Base-by-base conservation (phyloP, 768 basidiomycete species). In the Termitomyces sp. region DNA sequence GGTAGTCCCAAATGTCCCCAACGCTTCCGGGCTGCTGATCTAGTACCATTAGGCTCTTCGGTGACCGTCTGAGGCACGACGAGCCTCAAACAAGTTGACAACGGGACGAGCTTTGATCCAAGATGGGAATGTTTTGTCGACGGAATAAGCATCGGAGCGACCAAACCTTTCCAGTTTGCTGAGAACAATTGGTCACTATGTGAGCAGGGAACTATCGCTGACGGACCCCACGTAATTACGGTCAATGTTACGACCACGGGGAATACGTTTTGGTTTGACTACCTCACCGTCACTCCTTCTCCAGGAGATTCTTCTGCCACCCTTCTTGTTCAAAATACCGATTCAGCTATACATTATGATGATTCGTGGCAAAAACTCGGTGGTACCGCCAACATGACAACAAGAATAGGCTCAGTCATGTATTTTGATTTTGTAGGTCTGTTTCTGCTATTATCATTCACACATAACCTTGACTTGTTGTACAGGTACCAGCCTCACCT, bases 231-330 rank as follows among this genome's bases (percentile, higher is more conserved):
- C 41, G 57, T 52, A n/a, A 31, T 72, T 26, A 64, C 62, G 6
- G 59, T 71, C 12, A 64, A 65, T 12, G 65, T 63, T 9, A 65
- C 56, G n/a, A 55, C 51, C 8, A 12, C 44, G 8, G 62, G 64
- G 15, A 63, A 64, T n/a, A 68, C 67, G 0, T 72, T 72, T 50
- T 70, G 69, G 69, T 63, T 72, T 20, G 70, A 72, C 51, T 60
- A 62, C 22, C 46, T 72, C 31, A 59, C 64, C 28, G 70, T 65
- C 48, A 33, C 61, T 15, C 68, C 70, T 22, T 67, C 66, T 7
- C 42, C 64, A 0, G 33, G 33, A 20, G 57, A 39, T 0, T 59
- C 64, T n/a, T 48, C 18, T 28, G 28, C 51, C 1, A 26, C 45
- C 28, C 26, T 61, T 31, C 36, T 51, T 12, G 54, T 61, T 20